Base-by-base conservation (phyloP, 805 yeast species). In the Candida morakotiae region DNA sequence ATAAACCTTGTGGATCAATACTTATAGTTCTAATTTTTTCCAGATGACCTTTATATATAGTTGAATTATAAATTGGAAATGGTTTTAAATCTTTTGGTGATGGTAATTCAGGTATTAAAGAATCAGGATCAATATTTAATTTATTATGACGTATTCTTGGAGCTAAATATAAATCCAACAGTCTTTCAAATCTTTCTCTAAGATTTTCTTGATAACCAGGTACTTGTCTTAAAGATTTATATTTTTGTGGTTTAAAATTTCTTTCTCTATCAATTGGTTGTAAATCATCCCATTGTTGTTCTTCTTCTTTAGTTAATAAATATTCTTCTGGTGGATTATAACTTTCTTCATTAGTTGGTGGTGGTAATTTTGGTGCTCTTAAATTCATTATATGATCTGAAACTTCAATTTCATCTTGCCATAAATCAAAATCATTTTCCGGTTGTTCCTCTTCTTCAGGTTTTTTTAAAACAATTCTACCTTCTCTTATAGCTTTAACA, bases 271-370 rank as follows among this genome's bases (percentile, higher is more conserved):
- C 96, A 36, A 70, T 65, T 20, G 88, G 87, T 28, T 83, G 93
- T 26, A 68, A 58, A 31, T 73, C 75, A 46, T 77, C 76, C 86
- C 91, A 86, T 50, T 74, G 68, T 47, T 79, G 71, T 46, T 65
- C 68, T 57, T 91, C 98, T 52, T 87, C 91, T 33, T 79, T 84
- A 10, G 79, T 79, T 43, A 87, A 65, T 47, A 93, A 65, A 53
- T 93, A 93, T 68, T 93, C 99, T 54, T 75, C 96, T 4, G 99
- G 99, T 25, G 99, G 99, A 56, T 93, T 93, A 62, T 93, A 93
- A 52, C 93, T 81, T 67, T 91, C 96, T 48, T 91, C 98, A 56
- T 93, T 79, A 1, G 97, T 87, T 40, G 99, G 99, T 24, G 97
- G 98, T 11, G 96, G 80, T 51, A 87, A 50, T 60, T 93, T 91